Percentiles rank a stretch among this genome's conserved stretches.
Evolutionary conservation across 2,329 filamentous ascomycete genomes (phyloP).

Genomic region (Rhynchosporium agropyri): DNA sequence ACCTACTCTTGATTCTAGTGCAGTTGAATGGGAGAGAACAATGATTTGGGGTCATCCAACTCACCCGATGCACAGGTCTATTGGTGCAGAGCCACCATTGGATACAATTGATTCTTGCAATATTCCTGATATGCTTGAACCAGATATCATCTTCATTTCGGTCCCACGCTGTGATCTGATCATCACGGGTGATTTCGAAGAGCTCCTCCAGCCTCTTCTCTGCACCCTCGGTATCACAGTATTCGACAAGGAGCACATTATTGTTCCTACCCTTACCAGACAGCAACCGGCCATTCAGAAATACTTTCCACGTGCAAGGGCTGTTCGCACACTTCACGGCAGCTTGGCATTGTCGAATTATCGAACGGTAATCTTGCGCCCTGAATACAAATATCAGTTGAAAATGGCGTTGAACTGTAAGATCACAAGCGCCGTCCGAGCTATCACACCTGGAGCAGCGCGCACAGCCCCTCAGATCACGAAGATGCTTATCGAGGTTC

Average conservation of each 20-base stretch:
- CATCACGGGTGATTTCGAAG: constrained; percentile 3
- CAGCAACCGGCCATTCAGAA: not conserved
- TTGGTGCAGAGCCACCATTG: not conserved
- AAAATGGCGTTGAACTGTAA: not conserved
- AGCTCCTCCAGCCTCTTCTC: not conserved
- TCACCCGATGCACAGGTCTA: not conserved
- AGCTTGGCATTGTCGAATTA: not conserved
- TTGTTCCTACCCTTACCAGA: not conserved
- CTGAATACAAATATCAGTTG: not conserved
- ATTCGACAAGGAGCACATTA: not conserved
- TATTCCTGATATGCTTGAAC: not conserved
- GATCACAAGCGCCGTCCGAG: not conserved
- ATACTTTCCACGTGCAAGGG: not conserved
- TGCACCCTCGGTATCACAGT: not conserved
- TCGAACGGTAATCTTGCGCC: not conserved
- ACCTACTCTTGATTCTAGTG: not conserved
- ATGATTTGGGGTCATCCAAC: constrained; percentile 4
- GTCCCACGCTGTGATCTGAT: not conserved
- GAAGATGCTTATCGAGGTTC: not conserved
- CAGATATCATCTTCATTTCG: constrained; percentile 8
- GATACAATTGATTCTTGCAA: not conserved
- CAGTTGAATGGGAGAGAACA: not conserved
- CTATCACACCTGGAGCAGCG: not conserved
- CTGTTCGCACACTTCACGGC: not conserved
- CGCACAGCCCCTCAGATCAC: not conserved